phyloP scores from a whole-genome alignment of 176 grass and related monocot species.

The Paspalum vaginatum region DNA sequence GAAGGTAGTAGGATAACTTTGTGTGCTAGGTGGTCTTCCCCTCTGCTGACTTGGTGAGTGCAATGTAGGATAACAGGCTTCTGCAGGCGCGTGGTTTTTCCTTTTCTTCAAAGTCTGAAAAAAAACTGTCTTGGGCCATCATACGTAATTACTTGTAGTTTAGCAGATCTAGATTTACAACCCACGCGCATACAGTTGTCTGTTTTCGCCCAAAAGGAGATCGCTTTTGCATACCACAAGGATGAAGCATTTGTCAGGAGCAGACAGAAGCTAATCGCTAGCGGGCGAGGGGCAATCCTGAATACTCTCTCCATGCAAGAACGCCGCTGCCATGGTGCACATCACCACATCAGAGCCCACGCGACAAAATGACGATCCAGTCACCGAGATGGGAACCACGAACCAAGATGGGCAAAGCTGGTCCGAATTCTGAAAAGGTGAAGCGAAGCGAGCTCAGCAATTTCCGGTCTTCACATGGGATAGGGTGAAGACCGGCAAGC shows the following conservation, averaged over 20 bases:
- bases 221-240: background rate
- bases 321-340: background rate
- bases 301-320: background rate
- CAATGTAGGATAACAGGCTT: too few relatives aligned
- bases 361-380: constrained; percentile 5
- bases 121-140: too few relatives aligned
- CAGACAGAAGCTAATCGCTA: background rate
- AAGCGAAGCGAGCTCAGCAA: background rate
- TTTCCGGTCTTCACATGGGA: constrained; percentile 16
- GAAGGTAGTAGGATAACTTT: background rate
- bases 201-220: constrained; percentile 5
- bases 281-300: background rate
- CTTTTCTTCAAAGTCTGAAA: too few relatives aligned
- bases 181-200: background rate
- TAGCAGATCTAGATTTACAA: background rate
- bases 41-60: background rate
- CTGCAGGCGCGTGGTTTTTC: too few relatives aligned
- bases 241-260: background rate
- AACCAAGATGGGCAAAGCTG: constrained; percentile 3
- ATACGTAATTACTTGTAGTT: too few relatives aligned
- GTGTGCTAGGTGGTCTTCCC: background rate
- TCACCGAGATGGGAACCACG: background rate
- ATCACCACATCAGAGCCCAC: background rate
- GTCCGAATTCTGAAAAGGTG: constrained; percentile 26
- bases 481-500: too few relatives aligned